These are phyloP conservation scores for Colletotrichum incanum DNA, from an alignment of 2,329 filamentous ascomycete genomes.

Conservation along the genomic window DNA sequence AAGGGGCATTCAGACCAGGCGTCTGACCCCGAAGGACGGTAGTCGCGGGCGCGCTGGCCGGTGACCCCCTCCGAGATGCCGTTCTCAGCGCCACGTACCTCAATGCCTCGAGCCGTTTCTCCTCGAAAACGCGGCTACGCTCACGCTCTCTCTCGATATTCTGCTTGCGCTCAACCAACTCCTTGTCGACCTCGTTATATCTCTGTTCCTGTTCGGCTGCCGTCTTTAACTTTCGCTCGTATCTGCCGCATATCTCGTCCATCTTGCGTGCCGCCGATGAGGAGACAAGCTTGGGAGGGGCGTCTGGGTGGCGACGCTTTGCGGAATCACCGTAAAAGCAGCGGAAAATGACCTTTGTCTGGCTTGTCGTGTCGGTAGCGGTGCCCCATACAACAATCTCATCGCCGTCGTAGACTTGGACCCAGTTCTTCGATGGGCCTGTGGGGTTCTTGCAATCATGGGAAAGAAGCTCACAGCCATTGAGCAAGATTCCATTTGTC, in stretches of 20 bases:
- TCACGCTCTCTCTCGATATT: constrained; percentile 63
- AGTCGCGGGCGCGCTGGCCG: constrained; percentile 42
- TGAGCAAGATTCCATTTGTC: constrained; percentile 82
- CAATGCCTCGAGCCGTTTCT: constrained; percentile 62
- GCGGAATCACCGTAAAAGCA: constrained; percentile 73
- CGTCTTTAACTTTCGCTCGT: constrained; percentile 62
- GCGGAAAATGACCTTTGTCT: constrained; percentile 66
- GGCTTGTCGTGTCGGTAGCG: constrained; percentile 53
- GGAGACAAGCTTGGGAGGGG: constrained; percentile 56
- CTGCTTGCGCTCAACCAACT: constrained; percentile 60
- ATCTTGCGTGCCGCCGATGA: constrained; percentile 60
- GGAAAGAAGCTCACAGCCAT: constrained; percentile 76
- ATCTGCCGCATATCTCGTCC: constrained; percentile 63
- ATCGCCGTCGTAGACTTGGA: constrained; percentile 83
- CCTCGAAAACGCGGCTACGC: constrained; percentile 66
- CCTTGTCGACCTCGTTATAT: constrained; percentile 61
- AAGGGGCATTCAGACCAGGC: constrained; percentile 18
- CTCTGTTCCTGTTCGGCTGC: constrained; percentile 57
- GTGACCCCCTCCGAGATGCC: constrained; percentile 39
- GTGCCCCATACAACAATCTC: constrained; percentile 79
- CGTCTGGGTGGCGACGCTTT: constrained; percentile 54
- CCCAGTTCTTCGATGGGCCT: constrained; percentile 73
- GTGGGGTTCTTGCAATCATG: constrained; percentile 68
- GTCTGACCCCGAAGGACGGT: constrained; percentile 33
- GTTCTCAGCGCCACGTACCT: constrained; percentile 52